Evolutionary conservation across 129 eudicot genomes (phyloP), one percentile per base, ranked within the genome.

Genomic region (Flaveria sonorensis): DNA sequence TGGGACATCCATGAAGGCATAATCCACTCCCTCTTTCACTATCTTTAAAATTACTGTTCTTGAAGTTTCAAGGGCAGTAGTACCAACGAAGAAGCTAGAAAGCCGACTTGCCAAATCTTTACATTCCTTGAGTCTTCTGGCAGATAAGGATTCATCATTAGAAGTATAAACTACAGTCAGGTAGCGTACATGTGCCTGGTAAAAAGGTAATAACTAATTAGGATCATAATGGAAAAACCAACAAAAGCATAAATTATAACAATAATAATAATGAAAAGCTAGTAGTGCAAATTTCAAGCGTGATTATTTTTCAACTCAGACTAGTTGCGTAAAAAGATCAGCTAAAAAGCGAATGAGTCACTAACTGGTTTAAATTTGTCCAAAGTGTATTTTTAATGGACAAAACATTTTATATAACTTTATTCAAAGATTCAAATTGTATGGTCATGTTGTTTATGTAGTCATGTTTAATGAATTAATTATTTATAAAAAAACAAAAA

Each of bases 101-200:
- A 95, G 89, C 64, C 93, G 85, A 70, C 65, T 73, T 26, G 99
- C 86, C 61, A 95, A 84, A 80, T 89, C 92, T 79, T 95, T 89
- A 75, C 94, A 95, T 77, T 95, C 96, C 76, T 87, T 84, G 63
- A 91, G 83, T 69, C 89, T 74, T 79, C 87, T 88, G 76, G 62
- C 76, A 7, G 85, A 79, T 64, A 81, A 30, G 2, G 87, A 78
- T 47, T 80, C 87, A 56, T 87, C 87, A 47, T 70, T 65, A 15
- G 85, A 74, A 45, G 79, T 77, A 28, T 82, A 83, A 79, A 66
- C 62, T 64, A 59, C 86, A 11, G 66, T 73, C 78, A 84, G 30
- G 81, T 88, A 85, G 39, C 97, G 88, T 28, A 81, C 85, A 82
- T 89, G 79, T n/a, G 96, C 92, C 99, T 95, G 74, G 60, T 46